Evolutionary conservation across 164 flowering plant genomes (phyloP).

Genomic region (Amborella trichopoda): DNA sequence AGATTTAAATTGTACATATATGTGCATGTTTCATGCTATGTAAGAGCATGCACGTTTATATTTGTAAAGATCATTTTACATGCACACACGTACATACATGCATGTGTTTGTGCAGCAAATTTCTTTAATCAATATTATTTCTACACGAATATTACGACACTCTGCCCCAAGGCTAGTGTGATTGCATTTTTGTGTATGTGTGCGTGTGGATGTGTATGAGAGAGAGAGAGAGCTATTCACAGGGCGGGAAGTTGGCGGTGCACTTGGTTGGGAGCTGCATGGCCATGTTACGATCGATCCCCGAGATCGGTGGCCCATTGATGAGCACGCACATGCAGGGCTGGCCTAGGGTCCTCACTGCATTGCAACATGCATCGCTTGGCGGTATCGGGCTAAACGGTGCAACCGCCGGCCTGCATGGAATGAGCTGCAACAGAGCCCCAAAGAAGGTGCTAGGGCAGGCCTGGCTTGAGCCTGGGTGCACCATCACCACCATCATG

Average conservation of each 20-base stretch:
- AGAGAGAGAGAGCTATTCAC: too few relatives aligned
- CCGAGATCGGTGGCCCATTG: conserved; percentile 81
- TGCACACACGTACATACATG: too few relatives aligned
- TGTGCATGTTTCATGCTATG: too few relatives aligned
- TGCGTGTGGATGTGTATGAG: too few relatives aligned
- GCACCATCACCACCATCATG: conserved; percentile 16
- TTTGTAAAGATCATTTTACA: too few relatives aligned
- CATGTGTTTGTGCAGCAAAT: too few relatives aligned
- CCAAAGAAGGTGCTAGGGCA: conserved; percentile 73
- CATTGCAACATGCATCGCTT: conserved; percentile 61
- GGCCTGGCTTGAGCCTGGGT: conserved; percentile 19
- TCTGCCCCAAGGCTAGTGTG: too few relatives aligned
- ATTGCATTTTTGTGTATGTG: too few relatives aligned
- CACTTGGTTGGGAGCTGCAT: conserved; percentile 72
- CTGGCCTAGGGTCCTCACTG: conserved; percentile 58
- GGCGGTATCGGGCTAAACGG: conserved; percentile 71
- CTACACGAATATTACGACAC: too few relatives aligned
- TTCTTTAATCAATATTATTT: too few relatives aligned
- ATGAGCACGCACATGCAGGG: conserved; percentile 70
- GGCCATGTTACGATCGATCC: conserved; percentile 75
- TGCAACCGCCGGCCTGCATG: conserved; percentile 74
- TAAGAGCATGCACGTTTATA: too few relatives aligned
- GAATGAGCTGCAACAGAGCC: conserved; percentile 66
- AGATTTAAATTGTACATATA: too few relatives aligned
- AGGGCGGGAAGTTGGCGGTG: conserved; percentile 33